Evolutionary conservation across 306 rosid genomes (phyloP).

Genomic region (Fragaria nilgerrensis): DNA sequence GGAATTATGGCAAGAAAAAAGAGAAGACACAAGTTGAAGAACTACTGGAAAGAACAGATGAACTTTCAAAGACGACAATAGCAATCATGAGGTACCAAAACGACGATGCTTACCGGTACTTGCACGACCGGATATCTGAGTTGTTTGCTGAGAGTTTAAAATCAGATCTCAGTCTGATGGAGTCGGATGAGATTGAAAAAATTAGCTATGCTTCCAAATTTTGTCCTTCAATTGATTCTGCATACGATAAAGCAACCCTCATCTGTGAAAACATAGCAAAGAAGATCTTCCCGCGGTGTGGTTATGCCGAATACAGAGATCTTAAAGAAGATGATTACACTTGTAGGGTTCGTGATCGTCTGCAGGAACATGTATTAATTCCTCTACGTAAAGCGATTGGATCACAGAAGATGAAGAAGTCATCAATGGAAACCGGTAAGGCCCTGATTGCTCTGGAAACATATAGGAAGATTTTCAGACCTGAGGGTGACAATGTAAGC

Average conservation of each 20-base stretch:
- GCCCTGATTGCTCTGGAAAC: neutral
- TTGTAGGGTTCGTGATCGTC: neutral
- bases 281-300: neutral
- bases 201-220: neutral
- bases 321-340: neutral
- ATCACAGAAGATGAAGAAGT: too few species aligned
- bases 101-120: neutral
- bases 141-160: neutral
- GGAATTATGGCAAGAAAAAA: too few species aligned
- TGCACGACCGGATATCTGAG: neutral
- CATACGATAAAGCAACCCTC: neutral
- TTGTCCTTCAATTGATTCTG: conserved; percentile 1
- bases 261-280: conserved; percentile 1
- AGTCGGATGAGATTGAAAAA: neutral
- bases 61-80: neutral
- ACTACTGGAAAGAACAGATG: too few species aligned
- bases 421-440: too few species aligned
- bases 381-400: neutral
- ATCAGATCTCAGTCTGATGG: neutral
- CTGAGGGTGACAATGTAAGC: neutral
- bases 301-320: neutral
- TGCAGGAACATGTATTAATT: neutral
- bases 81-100: neutral
- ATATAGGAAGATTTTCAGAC: too few species aligned
- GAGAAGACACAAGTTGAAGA: too few species aligned